Evolutionary conservation across 768 basidiomycete species (phyloP).

Genomic region (Calvatia gigantea): DNA sequence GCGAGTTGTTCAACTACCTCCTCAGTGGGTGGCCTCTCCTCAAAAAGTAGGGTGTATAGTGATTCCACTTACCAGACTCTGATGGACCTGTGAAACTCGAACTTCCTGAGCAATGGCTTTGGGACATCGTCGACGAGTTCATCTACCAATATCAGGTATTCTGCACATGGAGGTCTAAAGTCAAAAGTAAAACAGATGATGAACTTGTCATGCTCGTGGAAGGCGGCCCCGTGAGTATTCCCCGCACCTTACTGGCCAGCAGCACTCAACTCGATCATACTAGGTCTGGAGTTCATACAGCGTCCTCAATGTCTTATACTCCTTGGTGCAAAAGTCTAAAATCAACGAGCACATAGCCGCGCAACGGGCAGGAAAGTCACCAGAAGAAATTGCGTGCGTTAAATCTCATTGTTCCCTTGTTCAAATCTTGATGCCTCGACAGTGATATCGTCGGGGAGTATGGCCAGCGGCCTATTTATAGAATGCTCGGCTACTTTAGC

Average conservation of each 20-base stretch:
- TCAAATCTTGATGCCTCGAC: slow-evolving; percentile 6
- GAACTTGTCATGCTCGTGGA: slow-evolving; percentile 82
- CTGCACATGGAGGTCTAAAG: slow-evolving; percentile 85
- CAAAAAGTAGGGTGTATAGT: background rate
- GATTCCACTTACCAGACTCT: slow-evolving; percentile 54
- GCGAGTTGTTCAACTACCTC: slow-evolving; percentile 96
- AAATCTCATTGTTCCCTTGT: background rate
- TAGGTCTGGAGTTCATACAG: slow-evolving; percentile 98
- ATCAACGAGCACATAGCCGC: slow-evolving; percentile 92
- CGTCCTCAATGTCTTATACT: slow-evolving; percentile 97
- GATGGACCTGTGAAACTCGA: slow-evolving; percentile 92
- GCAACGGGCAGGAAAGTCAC: slow-evolving; percentile 71
- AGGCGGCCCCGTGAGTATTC: slow-evolving; percentile 52
- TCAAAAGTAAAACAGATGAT: slow-evolving; percentile 84
- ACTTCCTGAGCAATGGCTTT: slow-evolving; percentile 96
- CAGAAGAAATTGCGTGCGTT: slow-evolving; percentile 81
- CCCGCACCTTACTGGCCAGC: background rate
- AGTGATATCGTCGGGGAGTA: slow-evolving; percentile 91
- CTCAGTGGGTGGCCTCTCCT: slow-evolving; percentile 58
- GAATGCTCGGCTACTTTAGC: slow-evolving; percentile 96
- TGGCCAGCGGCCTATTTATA: slow-evolving; percentile 84
- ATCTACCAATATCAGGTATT: slow-evolving; percentile 99
- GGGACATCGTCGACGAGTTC: slow-evolving; percentile 97
- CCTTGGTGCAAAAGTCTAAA: slow-evolving; percentile 94
- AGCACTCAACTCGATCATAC: background rate